Evolutionary conservation across 345 rosid genomes (phyloP).

Genomic region (Syzygium grande): DNA sequence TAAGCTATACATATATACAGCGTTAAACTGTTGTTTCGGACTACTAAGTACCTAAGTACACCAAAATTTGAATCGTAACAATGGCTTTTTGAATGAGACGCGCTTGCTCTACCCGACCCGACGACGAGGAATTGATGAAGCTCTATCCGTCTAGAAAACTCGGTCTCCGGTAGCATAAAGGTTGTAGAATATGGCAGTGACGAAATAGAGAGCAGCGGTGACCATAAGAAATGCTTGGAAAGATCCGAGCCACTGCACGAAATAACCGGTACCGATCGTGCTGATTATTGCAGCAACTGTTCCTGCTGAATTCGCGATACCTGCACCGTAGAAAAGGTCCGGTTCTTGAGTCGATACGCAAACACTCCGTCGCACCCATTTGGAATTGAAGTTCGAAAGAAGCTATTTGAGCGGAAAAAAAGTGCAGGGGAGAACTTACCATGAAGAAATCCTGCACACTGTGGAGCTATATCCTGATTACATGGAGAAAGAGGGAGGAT

Average conservation of each 20-base stretch:
- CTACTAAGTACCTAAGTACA: neutral
- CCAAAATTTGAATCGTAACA: neutral
- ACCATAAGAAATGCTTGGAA: slow-evolving; percentile 76
- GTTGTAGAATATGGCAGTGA: slow-evolving; percentile 62
- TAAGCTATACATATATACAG: neutral
- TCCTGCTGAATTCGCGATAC: slow-evolving; percentile 80
- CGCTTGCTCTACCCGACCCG: neutral
- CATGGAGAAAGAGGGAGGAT: neutral
- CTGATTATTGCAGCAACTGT: slow-evolving; percentile 91
- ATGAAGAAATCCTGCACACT: slow-evolving; percentile 77
- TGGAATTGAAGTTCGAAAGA: neutral
- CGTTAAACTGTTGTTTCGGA: neutral
- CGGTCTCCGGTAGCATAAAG: slow-evolving; percentile 72
- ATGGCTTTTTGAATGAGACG: neutral
- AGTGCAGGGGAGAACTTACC: slow-evolving; percentile 25
- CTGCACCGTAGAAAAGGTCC: slow-evolving; percentile 16
- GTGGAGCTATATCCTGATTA: slow-evolving; percentile 90
- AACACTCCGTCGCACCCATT: neutral
- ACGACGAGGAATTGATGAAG: neutral
- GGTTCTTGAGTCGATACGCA: neutral
- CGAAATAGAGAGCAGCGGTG: slow-evolving; percentile 79
- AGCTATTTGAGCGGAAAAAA: neutral
- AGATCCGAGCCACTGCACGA: slow-evolving; percentile 84
- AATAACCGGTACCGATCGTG: slow-evolving; percentile 92
- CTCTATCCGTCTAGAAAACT: slow-evolving; percentile 41